Evolutionary conservation across 1,139 yeast genomes (phyloP).

Genomic region (Yamadazyma dushanensis): DNA sequence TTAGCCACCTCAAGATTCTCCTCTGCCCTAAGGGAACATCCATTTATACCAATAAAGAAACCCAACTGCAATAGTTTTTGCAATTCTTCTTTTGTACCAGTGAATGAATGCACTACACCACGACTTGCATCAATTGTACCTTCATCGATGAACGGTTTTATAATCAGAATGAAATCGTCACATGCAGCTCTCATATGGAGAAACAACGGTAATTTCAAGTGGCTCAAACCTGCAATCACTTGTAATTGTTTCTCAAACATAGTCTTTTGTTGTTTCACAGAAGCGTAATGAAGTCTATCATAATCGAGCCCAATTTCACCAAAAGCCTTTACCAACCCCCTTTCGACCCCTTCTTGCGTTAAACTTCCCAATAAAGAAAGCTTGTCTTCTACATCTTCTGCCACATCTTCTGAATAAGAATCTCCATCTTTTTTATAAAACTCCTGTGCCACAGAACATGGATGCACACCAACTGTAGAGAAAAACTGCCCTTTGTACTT

Average conservation of each 20-base stretch:
- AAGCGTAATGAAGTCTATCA: slow-evolving; percentile 78
- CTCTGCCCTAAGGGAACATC: slow-evolving; percentile 82
- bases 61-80: slow-evolving; percentile 54
- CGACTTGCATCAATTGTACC: slow-evolving; percentile 37
- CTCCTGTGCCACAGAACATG: slow-evolving; percentile 76
- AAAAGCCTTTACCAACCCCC: slow-evolving; percentile 66
- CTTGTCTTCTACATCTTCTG: slow-evolving; percentile 34
- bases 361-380: slow-evolving; percentile 48
- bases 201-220: slow-evolving; percentile 69
- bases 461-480: slow-evolving; percentile 93
- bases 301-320: slow-evolving; percentile 96
- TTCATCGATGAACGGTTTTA: slow-evolving; percentile 55
- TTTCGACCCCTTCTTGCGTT: slow-evolving; percentile 46
- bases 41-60: slow-evolving; percentile 80
- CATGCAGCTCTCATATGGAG: slow-evolving; percentile 89
- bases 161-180: slow-evolving; percentile 67
- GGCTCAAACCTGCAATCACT: slow-evolving; percentile 48
- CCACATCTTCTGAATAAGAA: slow-evolving; percentile 23
- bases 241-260: slow-evolving; percentile 75
- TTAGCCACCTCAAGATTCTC: slow-evolving; percentile 70
- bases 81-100: slow-evolving; percentile 74
- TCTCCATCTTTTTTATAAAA: slow-evolving; percentile 28
- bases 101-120: slow-evolving; percentile 91
- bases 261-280: slow-evolving; percentile 61
- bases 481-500: slow-evolving; percentile 34